Evolutionary conservation across 2,329 filamentous ascomycete genomes (phyloP), one percentile per base, ranked within the genome.

Genomic region (Fusarium equiseti): DNA sequence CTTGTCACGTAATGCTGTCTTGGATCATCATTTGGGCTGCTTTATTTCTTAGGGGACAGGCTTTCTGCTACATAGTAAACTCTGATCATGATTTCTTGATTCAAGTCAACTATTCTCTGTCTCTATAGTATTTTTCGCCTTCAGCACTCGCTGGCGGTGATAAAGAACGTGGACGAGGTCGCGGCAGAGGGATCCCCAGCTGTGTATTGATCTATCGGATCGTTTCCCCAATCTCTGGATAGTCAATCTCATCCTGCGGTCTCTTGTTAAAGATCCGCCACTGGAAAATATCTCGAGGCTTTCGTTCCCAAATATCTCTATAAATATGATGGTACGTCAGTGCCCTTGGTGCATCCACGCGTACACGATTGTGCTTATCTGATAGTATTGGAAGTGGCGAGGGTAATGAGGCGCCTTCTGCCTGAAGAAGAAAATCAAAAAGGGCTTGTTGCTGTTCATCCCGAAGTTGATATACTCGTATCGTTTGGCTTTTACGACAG

Each of bases 221-320:
- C 35, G 59, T 56, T 1, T 55, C 59, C 10, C 44, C 54, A 35
- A 65, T 51, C 22, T 68, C 56, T 0, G 64, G 64, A 24, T 71
- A 71, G 9, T 71, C 68, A 7, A 68, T 26, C 11, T 55, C 69
- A 15, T 63, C 50, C 38, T 66, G 22, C 2, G 68, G 69, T n/a
- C 56, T 49, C 15, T 20, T 71, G n/a, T 62, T 45, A 15, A 60
- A 40, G 8, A 58, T 46, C 0, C 59, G 44, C 40, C 59, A 26
- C 0, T 71, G 67, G 4, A 55, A 40, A 0, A 53, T 52, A 5
- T 45, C 48, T 1, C 60, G 29, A 15, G 64, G 54, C 3, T 66
- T 61, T 3, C 58, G 52, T 45, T 72, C 69, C 68, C 68, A 71
- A 7, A 69, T 66, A 0, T 69, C 65, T 44, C 60, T 31, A 22